A percentile compares a stretch with the other conserved stretches of the same genome.
Conservation (phyloP, 176 grass and related monocot genomes). For the Neostapfia colusana region DNA sequence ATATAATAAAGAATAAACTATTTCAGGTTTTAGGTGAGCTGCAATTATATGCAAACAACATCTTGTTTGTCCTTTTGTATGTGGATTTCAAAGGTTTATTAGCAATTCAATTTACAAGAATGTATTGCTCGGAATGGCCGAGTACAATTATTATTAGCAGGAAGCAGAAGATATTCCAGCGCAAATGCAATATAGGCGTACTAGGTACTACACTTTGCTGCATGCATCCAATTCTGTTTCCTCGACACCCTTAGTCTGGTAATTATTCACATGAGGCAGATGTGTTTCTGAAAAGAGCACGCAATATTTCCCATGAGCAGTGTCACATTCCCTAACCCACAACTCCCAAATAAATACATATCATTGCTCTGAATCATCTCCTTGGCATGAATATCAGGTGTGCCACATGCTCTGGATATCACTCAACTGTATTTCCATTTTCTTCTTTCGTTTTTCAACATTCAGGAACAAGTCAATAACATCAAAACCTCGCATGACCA, state of each 20-base stretch:
- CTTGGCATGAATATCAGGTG: background rate
- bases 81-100: background rate
- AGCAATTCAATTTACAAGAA: background rate
- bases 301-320: background rate
- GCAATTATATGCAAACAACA: constrained; percentile 1
- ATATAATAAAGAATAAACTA: background rate
- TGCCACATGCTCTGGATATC: background rate
- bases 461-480: constrained; percentile 22
- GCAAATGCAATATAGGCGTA: background rate
- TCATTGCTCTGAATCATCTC: no score
- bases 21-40: background rate
- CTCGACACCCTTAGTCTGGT: background rate
- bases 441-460: constrained; percentile 6
- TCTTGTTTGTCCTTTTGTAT: background rate
- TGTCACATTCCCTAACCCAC: background rate
- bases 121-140: background rate
- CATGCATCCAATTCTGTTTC: background rate
- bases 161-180: background rate
- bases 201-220: background rate
- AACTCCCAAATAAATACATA: background rate
- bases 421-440: constrained; percentile 12
- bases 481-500: background rate
- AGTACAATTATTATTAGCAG: constrained; percentile 12
- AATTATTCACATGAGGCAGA: background rate
- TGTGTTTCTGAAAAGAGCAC: background rate